A percentile compares a stretch with the other conserved stretches of the same genome.
phyloP scores from a whole-genome alignment of 2,329 filamentous ascomycete species.

The Rhynchosporium graminicola region DNA sequence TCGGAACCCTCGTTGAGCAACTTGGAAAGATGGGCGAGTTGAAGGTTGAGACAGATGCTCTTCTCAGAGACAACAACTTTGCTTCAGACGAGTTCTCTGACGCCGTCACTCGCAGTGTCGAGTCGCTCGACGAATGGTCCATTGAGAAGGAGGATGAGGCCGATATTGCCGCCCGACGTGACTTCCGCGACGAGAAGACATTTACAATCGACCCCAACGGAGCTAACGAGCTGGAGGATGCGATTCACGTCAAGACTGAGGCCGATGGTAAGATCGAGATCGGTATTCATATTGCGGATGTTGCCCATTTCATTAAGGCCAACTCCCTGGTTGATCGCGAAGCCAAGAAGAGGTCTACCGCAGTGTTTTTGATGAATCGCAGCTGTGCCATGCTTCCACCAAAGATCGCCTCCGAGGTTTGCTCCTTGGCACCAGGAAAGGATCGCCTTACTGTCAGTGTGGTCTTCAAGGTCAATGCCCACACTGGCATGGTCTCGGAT shows the following conservation, averaged over 20 bases:
- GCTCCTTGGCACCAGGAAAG: slow-evolving; percentile 82
- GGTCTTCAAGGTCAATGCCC: slow-evolving; percentile 84
- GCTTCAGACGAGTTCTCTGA: slow-evolving; percentile 97
- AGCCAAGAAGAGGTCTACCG: slow-evolving; percentile 95
- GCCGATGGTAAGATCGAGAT: slow-evolving; percentile 87
- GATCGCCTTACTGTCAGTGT: slow-evolving; percentile 91
- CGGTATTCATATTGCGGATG: slow-evolving; percentile 91
- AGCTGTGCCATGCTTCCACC: slow-evolving; percentile 84
- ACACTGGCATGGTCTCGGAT: slow-evolving; percentile 76
- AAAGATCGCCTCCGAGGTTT: slow-evolving; percentile 82
- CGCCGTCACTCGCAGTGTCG: slow-evolving; percentile 89
- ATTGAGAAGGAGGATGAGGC: slow-evolving; percentile 80
- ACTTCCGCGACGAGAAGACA: slow-evolving; percentile 84
- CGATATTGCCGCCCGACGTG: slow-evolving; percentile 72
- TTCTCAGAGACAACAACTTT: slow-evolving; percentile 98
- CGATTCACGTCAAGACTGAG: slow-evolving; percentile 85
- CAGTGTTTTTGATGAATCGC: slow-evolving; percentile 86
- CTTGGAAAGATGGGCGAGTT: slow-evolving; percentile 96
- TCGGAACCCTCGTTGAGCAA: slow-evolving; percentile 95
- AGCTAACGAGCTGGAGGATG: slow-evolving; percentile 85
- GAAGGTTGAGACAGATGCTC: slow-evolving; percentile 95
- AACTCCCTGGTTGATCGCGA: slow-evolving; percentile 96
- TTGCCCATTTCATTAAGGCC: slow-evolving; percentile 94
- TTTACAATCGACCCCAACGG: slow-evolving; percentile 94
- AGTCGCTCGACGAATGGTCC: slow-evolving; percentile 82